A percentile compares a stretch with the other conserved stretches of the same genome.
phyloP scores from a whole-genome alignment of 2,329 filamentous ascomycete species.

The Talaromyces rugulosus region DNA sequence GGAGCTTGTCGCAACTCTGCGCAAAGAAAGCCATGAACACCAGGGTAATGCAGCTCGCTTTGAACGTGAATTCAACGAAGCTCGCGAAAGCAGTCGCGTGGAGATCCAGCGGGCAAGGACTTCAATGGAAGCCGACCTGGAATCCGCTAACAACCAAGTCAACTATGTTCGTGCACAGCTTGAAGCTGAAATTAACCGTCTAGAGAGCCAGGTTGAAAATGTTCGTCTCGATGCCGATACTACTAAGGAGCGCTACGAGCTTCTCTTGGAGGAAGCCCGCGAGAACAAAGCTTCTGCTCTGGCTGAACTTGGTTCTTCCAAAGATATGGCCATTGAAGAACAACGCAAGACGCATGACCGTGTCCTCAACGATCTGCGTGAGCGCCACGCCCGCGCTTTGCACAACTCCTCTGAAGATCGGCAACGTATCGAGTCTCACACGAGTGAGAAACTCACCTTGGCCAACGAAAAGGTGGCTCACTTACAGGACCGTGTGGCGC shows the following conservation, averaged over 20 bases:
- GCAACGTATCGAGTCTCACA: slow-evolving; percentile 71
- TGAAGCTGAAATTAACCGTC: slow-evolving; percentile 69
- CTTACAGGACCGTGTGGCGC: slow-evolving; percentile 76
- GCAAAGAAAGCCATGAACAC: slow-evolving; percentile 61
- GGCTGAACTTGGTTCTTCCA: slow-evolving; percentile 50
- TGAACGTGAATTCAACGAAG: slow-evolving; percentile 79
- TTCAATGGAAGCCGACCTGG: slow-evolving; percentile 75
- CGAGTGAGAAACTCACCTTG: slow-evolving; percentile 75
- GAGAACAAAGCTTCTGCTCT: slow-evolving; percentile 61
- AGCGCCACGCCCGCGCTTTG: slow-evolving; percentile 70
- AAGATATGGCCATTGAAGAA: slow-evolving; percentile 53
- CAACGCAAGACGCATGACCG: slow-evolving; percentile 65
- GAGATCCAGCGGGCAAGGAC: slow-evolving; percentile 79
- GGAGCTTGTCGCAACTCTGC: slow-evolving; percentile 47
- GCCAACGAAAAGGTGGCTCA: slow-evolving; percentile 81
- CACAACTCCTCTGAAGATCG: slow-evolving; percentile 75
- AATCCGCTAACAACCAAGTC: slow-evolving; percentile 78
- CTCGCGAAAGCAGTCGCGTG: slow-evolving; percentile 69
- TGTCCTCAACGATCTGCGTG: slow-evolving; percentile 68
- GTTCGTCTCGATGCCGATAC: slow-evolving; percentile 76
- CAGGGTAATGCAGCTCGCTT: slow-evolving; percentile 65
- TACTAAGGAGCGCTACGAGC: slow-evolving; percentile 73
- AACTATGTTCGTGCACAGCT: slow-evolving; percentile 77
- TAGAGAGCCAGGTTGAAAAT: slow-evolving; percentile 72
- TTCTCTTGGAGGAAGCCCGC: slow-evolving; percentile 77